Conservation (phyloP, 768 basidiomycete species). For the Leccinum rimulosum region DNA sequence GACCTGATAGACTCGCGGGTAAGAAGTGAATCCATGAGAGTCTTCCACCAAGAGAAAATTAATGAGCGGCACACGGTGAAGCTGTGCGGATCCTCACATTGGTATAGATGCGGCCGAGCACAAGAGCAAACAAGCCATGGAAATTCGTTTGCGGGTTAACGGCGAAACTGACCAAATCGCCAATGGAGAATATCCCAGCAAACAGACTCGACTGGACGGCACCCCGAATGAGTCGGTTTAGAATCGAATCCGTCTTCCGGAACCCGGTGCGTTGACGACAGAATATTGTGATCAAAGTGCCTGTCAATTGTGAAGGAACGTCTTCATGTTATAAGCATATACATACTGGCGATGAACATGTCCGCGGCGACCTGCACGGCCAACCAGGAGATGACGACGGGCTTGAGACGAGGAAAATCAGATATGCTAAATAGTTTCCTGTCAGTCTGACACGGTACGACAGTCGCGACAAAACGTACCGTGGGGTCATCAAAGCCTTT, state of each 20-base stretch:
- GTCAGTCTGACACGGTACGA: neutral
- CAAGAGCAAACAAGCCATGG: neutral
- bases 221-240: neutral
- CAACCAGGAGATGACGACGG: neutral
- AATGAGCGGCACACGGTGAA: neutral
- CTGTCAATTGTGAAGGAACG: neutral
- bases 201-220: neutral
- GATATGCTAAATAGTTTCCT: neutral
- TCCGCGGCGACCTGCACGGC: neutral
- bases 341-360: neutral
- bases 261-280: neutral
- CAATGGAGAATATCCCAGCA: neutral
- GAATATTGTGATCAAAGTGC: neutral
- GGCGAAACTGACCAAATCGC: neutral
- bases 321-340: neutral
- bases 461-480: neutral
- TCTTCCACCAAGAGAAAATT: slow-evolving; percentile 1
- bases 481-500: neutral
- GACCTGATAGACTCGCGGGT: slow-evolving; percentile 1
- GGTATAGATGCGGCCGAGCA: neutral
- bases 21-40: slow-evolving; percentile 11
- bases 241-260: neutral
- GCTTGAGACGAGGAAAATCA: neutral
- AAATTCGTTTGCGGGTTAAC: neutral
- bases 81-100: neutral